Percentiles rank a stretch among this genome's conserved stretches.
Evolutionary conservation across 495 filamentous ascomycete genomes (phyloP).

Genomic region (Talaromyces borbonicus): DNA sequence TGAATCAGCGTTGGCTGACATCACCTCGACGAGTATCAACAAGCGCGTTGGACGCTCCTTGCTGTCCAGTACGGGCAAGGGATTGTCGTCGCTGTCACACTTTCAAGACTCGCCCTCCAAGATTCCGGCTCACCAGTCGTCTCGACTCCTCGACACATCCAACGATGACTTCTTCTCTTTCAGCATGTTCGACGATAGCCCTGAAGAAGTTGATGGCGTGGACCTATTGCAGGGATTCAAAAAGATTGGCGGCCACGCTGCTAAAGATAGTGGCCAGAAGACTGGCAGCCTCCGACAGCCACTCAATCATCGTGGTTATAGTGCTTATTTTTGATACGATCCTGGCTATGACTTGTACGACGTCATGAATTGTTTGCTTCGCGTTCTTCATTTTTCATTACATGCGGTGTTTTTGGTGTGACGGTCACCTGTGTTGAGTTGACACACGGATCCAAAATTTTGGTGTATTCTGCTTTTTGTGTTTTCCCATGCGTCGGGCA

Average conservation of each 20-base stretch:
- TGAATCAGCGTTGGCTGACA: slow-evolving; percentile 52
- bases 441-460: too few relatives aligned
- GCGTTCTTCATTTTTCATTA: slow-evolving; percentile 3
- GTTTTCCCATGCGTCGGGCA: neutral
- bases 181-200: slow-evolving; percentile 49
- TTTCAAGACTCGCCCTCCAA: slow-evolving; percentile 41
- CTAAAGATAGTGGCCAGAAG: slow-evolving; percentile 20
- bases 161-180: slow-evolving; percentile 55
- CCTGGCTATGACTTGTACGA: slow-evolving; percentile 1
- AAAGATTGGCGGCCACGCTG: slow-evolving; percentile 60
- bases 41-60: slow-evolving; percentile 33
- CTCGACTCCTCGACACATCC: slow-evolving; percentile 44
- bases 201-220: slow-evolving; percentile 55
- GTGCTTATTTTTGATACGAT: slow-evolving; percentile 28
- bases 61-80: slow-evolving; percentile 17
- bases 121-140: slow-evolving; percentile 31
- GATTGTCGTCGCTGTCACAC: slow-evolving; percentile 16
- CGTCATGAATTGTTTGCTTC: neutral
- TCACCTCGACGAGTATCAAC: slow-evolving; percentile 45
- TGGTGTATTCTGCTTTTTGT: slow-evolving; percentile 2
- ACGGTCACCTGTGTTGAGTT: neutral
- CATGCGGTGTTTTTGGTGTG: slow-evolving; percentile 1
- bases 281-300: slow-evolving; percentile 25
- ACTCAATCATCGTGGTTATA: slow-evolving; percentile 31
- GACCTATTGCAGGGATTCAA: slow-evolving; percentile 86